A percentile compares a stretch with the other conserved stretches of the same genome.
These are phyloP conservation scores for Colletotrichum sp. DNA, from an alignment of 2,329 filamentous ascomycete genomes.

Conservation along the genomic window DNA sequence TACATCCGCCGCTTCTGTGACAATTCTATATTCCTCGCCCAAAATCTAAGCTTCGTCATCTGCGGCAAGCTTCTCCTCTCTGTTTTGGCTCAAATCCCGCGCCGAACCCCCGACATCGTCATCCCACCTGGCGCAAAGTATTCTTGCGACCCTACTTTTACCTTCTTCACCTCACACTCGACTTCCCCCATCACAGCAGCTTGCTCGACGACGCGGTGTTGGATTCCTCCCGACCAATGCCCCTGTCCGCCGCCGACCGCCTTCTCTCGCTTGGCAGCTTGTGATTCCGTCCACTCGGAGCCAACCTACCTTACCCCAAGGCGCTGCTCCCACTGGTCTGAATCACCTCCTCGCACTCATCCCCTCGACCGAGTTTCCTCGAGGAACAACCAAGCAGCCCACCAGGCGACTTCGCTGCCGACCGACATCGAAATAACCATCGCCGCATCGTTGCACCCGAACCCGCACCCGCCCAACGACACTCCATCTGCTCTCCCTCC, in stretches of 20 bases:
- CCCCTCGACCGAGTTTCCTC: slow-evolving; percentile 4
- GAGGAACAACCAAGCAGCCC: background rate
- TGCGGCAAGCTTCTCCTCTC: background rate
- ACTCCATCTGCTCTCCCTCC: background rate
- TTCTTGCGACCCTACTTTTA: background rate
- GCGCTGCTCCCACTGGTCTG: background rate
- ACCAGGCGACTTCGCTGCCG: background rate
- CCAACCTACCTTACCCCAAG: background rate
- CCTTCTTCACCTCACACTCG: background rate
- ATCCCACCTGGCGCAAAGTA: background rate
- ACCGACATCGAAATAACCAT: background rate
- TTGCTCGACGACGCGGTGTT: background rate
- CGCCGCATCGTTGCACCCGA: background rate
- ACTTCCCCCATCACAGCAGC: background rate
- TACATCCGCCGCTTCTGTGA: background rate
- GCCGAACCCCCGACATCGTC: background rate
- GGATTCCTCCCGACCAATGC: slow-evolving; percentile 7
- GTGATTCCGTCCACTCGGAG: background rate
- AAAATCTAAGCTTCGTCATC: background rate
- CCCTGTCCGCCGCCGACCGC: slow-evolving; percentile 1
- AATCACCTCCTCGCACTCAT: background rate
- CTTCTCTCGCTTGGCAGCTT: slow-evolving; percentile 4
- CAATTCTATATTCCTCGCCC: background rate
- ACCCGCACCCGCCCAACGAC: background rate
- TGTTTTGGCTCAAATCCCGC: background rate